phyloP scores from a whole-genome alignment of 1,284 basidiomycete genomes.

The Porodaedalea pini region DNA sequence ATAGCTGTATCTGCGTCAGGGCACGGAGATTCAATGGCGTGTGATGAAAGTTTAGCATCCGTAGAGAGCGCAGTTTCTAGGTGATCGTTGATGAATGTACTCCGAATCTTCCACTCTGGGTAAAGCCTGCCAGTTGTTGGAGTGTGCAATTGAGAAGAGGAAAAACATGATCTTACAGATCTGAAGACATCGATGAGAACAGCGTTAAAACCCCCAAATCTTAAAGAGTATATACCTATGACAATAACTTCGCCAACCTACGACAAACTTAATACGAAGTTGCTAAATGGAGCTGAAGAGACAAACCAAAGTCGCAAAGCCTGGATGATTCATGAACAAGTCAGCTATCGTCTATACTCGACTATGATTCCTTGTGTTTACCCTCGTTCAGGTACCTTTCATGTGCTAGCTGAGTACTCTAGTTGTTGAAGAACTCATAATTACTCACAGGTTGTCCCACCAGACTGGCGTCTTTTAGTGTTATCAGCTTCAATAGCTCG shows the following conservation, averaged over 20 bases:
- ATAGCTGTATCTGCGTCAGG: constrained; percentile 85
- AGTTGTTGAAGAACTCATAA: background rate
- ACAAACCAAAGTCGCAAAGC: constrained; percentile 80
- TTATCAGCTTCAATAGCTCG: background rate
- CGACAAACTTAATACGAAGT: constrained; percentile 14
- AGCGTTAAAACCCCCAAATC: background rate
- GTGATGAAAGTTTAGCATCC: constrained; percentile 89
- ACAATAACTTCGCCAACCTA: constrained; percentile 92
- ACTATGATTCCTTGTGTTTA: constrained; percentile 24
- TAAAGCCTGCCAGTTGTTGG: constrained; percentile 47
- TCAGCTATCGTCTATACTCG: background rate
- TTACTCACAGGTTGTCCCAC: constrained; percentile 74
- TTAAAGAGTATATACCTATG: constrained; percentile 49
- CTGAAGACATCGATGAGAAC: constrained; percentile 29
- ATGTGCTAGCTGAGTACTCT: background rate
- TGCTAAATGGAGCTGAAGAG: background rate
- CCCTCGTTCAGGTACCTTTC: constrained; percentile 71
- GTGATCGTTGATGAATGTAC: constrained; percentile 63
- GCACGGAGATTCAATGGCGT: constrained; percentile 92
- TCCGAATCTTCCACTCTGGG: constrained; percentile 75
- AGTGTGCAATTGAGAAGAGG: constrained; percentile 11
- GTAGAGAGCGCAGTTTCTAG: constrained; percentile 69
- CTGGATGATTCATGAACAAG: constrained; percentile 46
- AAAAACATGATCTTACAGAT: constrained; percentile 38
- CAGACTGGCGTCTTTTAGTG: constrained; percentile 86